Conservation (phyloP, 352 stramenopile genomes). For the Elongisporangium prolatum region DNA sequence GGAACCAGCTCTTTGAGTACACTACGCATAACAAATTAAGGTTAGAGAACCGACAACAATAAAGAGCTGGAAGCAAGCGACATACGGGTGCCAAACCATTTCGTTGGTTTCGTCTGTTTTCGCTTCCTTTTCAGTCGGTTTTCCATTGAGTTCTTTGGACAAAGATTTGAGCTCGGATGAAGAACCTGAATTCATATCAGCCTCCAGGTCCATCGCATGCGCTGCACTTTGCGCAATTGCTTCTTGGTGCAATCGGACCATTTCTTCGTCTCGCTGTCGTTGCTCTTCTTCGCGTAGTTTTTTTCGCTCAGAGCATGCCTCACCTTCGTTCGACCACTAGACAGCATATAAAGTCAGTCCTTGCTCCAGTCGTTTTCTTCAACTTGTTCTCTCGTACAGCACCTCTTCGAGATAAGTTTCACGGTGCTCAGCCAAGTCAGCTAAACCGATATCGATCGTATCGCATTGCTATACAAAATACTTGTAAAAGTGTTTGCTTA, state of each 20-base stretch:
- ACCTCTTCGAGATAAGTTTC: constrained; percentile 70
- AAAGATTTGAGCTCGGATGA: constrained; percentile 50
- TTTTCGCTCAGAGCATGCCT: constrained; percentile 42
- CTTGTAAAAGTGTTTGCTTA: background rate
- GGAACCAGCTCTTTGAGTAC: constrained; percentile 74
- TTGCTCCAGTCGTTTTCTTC: background rate
- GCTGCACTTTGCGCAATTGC: constrained; percentile 67
- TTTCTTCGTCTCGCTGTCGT: constrained; percentile 62
- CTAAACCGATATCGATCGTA: constrained; percentile 72
- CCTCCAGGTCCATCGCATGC: constrained; percentile 69
- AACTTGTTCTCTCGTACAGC: constrained; percentile 1
- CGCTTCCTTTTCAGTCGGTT: constrained; percentile 46
- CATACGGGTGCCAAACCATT: constrained; percentile 83
- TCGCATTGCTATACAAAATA: constrained; percentile 61
- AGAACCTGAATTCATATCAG: constrained; percentile 46
- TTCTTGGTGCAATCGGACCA: constrained; percentile 58
- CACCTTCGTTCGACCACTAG: constrained; percentile 59
- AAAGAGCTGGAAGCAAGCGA: constrained; percentile 4
- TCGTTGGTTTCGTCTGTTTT: constrained; percentile 63
- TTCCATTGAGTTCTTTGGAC: constrained; percentile 51
- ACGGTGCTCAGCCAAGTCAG: constrained; percentile 65
- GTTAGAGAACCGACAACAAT: background rate
- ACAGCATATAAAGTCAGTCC: background rate
- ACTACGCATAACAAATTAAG: constrained; percentile 20
- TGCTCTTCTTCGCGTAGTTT: constrained; percentile 60